A percentile compares a stretch with the other conserved stretches of the same genome.
phyloP scores from a whole-genome alignment of 257 asterid species.

The Nicotiana attenuata region DNA sequence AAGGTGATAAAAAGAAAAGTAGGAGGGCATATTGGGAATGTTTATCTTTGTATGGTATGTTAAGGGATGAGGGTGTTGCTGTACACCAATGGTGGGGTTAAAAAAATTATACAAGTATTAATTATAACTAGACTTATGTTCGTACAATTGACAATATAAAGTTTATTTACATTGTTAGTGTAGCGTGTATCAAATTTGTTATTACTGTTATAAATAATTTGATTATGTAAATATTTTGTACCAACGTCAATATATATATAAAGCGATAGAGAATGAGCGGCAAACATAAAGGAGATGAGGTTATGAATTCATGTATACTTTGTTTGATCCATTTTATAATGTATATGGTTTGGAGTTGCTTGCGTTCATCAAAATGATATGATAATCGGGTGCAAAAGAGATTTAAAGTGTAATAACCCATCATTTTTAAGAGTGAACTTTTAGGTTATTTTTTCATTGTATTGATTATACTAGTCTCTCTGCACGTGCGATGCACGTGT shows the following conservation, averaged over 20 bases:
- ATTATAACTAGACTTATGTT: not conserved
- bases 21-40: conserved; percentile 89
- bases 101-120: not conserved
- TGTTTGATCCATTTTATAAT: not conserved
- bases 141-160: not conserved
- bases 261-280: too few relatives aligned
- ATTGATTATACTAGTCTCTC: too few relatives aligned
- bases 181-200: too few relatives aligned
- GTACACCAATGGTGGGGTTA: conserved; percentile 89
- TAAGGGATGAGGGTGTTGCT: conserved; percentile 76
- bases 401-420: not conserved
- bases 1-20: conserved; percentile 23
- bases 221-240: too few relatives aligned
- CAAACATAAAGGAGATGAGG: not conserved
- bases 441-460: too few relatives aligned
- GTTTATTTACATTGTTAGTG: too few relatives aligned
- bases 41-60: conserved; percentile 63
- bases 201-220: too few relatives aligned
- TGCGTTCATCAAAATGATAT: not conserved
- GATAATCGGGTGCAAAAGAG: not conserved
- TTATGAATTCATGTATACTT: not conserved
- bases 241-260: too few relatives aligned
- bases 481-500: too few relatives aligned
- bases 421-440: too few relatives aligned
- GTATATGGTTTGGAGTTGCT: not conserved